These are phyloP conservation scores for Asterophora parasitica DNA, from an alignment of 768 basidiomycete genomes.

Conservation along the genomic window DNA sequence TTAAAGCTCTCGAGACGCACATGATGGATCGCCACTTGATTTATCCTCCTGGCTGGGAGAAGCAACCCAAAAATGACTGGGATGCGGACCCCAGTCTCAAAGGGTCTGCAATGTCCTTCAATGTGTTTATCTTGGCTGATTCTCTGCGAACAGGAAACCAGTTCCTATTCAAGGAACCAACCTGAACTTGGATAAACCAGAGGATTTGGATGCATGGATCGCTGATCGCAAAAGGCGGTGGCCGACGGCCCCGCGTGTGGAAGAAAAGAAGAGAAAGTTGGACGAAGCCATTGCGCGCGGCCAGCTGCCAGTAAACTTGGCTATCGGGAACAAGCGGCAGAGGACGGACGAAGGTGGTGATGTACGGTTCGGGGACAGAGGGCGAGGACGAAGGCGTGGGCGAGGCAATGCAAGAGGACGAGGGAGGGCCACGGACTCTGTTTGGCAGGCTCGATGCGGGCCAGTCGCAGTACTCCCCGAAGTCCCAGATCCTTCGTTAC, in stretches of 20 bases:
- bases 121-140: constrained; percentile 2
- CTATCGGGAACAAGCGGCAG: constrained; percentile 36
- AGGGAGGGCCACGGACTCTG: constrained; percentile 19
- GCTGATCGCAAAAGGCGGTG: constrained; percentile 84
- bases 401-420: constrained; percentile 6
- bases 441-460: constrained; percentile 10
- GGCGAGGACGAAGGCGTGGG: constrained; percentile 29
- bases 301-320: constrained; percentile 47
- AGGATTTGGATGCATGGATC: constrained; percentile 81
- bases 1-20: constrained; percentile 69
- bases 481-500: neutral
- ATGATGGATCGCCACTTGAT: constrained; percentile 91
- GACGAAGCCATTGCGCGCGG: constrained; percentile 80
- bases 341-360: constrained; percentile 22
- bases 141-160: constrained; percentile 45
- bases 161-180: constrained; percentile 78
- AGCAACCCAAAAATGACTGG: constrained; percentile 59
- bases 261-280: constrained; percentile 77
- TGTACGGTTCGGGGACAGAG: constrained; percentile 11
- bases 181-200: constrained; percentile 73
- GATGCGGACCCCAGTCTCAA: constrained; percentile 80
- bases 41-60: constrained; percentile 70
- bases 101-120: constrained; percentile 41
- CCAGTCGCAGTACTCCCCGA: neutral
- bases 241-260: constrained; percentile 64